Evolutionary conservation across 805 yeast species (phyloP), one percentile per base, ranked within the genome.

Genomic region (Diddensiella caesifluorescens): DNA sequence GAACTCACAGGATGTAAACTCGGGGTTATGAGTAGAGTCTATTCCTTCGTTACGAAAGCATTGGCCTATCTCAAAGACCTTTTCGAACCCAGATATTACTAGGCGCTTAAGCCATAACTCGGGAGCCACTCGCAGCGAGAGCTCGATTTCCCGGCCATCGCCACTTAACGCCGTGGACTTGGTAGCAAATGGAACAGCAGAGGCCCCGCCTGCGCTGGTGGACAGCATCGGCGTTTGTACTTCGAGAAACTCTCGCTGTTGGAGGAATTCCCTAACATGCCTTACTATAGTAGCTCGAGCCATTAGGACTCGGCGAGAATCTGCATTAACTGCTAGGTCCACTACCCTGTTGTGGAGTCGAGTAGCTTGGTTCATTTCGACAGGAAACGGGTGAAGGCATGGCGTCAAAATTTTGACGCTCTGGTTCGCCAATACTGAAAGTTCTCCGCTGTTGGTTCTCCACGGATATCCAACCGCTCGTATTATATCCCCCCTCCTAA

Each of bases 21-120:
- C 98, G 0, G 96, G 95, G 61, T 90, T 92, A 60, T 90, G 98
- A 0, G 95, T 84, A 1, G 83, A 70, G 59, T 90, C 98, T 22
- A 90, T 71, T 4, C 97, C 95, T 63, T 92, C 98, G 55, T 92
- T 92, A 53, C 98, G 70, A 61, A 89, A 92, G 35, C 98, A 90
- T 74, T 56, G 52, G 0, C 97, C 97, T 40, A 92, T 75, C 56
- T 92, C 97, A 61, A 76, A 92, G 2, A 92, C 80, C 50, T 75
- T 77, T 51, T 89, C 95, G 54, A 89, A 77, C 1, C 98, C 98
- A 5, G 85, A 73, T 25, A 90, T 78, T 2, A 88, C 74, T 38
- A 92, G 63, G 49, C 83, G 74, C 57, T 92, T 92, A 42, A 92
- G 71, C 96, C 96, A 92, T 28, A 92, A 64, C 56, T 90, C 98